Conservation (phyloP, 2,329 filamentous ascomycete species). For the Blumeria graminis region DNA sequence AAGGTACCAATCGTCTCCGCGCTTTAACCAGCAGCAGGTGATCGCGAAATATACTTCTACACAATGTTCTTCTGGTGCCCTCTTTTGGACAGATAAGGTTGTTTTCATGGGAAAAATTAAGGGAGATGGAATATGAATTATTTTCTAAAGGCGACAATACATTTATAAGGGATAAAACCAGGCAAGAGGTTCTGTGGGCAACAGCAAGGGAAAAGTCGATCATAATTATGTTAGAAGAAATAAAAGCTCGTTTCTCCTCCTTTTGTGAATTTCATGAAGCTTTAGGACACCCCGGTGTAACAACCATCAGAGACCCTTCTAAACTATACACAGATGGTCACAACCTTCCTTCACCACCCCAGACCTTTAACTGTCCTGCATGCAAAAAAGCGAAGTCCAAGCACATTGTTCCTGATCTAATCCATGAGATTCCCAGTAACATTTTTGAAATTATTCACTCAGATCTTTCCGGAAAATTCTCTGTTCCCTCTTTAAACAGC, state of each 20-base stretch:
- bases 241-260: not conserved
- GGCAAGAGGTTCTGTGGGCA: not conserved
- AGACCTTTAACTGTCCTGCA: not conserved
- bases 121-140: not conserved
- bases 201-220: not conserved
- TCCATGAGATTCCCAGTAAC: not conserved
- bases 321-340: not conserved
- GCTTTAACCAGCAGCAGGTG: not conserved
- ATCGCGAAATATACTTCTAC: not conserved
- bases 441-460: not conserved
- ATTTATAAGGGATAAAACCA: not conserved
- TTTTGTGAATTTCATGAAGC: not conserved
- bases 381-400: slow-evolving; percentile 1
- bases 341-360: not conserved
- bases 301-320: not conserved
- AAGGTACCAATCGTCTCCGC: not conserved
- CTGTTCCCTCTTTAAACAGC: not conserved
- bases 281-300: not conserved
- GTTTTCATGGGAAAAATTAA: not conserved
- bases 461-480: slow-evolving; percentile 2
- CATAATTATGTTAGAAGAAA: not conserved
- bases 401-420: not conserved
- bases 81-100: not conserved
- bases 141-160: not conserved
- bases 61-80: not conserved